phyloP scores from a whole-genome alignment of 257 asterid species.

The Apocynum venetum region DNA sequence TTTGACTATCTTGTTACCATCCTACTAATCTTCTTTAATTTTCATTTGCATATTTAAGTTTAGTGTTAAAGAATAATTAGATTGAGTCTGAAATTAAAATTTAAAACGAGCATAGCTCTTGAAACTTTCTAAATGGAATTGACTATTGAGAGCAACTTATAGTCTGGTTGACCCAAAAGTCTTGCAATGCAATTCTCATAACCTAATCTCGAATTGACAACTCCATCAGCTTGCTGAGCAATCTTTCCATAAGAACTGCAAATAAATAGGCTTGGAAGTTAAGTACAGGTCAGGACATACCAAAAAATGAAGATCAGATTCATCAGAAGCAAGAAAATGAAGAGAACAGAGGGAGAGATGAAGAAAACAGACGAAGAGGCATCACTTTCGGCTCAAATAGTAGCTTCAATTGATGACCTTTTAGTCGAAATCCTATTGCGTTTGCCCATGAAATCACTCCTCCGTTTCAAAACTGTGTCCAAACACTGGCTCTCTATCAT shows the following conservation, averaged over 20 bases:
- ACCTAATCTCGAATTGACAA: background rate
- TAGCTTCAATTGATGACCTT: constrained; percentile 31
- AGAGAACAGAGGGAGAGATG: background rate
- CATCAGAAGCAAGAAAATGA: background rate
- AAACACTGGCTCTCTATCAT: constrained; percentile 37
- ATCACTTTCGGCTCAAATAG: constrained; percentile 11
- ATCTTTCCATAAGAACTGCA: background rate
- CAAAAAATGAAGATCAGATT: background rate
- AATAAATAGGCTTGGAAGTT: background rate
- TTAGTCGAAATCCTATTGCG: constrained; percentile 24
- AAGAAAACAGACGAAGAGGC: background rate
- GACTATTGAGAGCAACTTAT: too few species aligned
- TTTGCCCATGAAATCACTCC: constrained; percentile 31
- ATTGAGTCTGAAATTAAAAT: too few species aligned
- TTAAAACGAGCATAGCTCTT: too few species aligned
- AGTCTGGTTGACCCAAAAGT: background rate
- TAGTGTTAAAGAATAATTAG: too few species aligned
- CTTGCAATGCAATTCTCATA: background rate
- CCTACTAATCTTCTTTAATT: too few species aligned
- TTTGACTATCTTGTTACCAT: too few species aligned
- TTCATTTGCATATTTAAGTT: too few species aligned
- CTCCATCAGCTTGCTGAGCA: background rate
- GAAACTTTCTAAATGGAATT: too few species aligned
- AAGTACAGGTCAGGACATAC: background rate
- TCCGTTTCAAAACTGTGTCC: constrained; percentile 30